These are phyloP conservation scores for Colletotrichum sidae DNA, from an alignment of 2,329 filamentous ascomycete species.

Conservation along the genomic window DNA sequence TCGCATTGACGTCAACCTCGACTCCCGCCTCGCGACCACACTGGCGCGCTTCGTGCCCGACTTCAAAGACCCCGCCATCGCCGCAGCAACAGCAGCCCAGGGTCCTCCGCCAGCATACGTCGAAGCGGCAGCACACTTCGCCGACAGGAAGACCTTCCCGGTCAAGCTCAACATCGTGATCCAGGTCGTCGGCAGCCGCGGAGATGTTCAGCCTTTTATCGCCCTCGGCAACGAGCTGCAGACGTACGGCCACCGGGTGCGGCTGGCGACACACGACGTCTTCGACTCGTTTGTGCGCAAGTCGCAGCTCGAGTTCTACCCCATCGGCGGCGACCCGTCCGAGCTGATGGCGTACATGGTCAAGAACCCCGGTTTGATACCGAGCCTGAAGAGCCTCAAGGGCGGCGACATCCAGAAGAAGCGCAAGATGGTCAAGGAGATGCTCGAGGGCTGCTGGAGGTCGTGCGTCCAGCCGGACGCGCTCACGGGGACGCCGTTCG, in stretches of 20 bases:
- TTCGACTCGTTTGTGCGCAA: conserved; percentile 62
- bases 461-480: conserved; percentile 41
- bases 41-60: conserved; percentile 32
- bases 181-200: conserved; percentile 64
- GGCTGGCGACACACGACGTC: conserved; percentile 62
- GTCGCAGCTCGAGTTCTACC: conserved; percentile 63
- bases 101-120: conserved; percentile 25
- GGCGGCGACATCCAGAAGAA: conserved; percentile 44
- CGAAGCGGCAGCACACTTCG: conserved; percentile 23
- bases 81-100: conserved; percentile 13
- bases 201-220: conserved; percentile 68
- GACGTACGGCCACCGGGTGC: conserved; percentile 61
- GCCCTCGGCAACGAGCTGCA: conserved; percentile 62
- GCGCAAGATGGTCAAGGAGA: conserved; percentile 42
- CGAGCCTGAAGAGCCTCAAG: conserved; percentile 42
- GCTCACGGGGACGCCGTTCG: conserved; percentile 49
- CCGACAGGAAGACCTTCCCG: conserved; percentile 16
- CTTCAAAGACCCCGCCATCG: conserved; percentile 25
- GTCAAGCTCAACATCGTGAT: conserved; percentile 62
- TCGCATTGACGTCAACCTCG: conserved; percentile 35
- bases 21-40: conserved; percentile 30
- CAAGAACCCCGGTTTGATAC: conserved; percentile 44
- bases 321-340: conserved; percentile 65
- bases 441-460: conserved; percentile 42
- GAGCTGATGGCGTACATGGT: conserved; percentile 51